Base-by-base conservation (phyloP, 345 rosid species). In the Cardamine occulta region DNA sequence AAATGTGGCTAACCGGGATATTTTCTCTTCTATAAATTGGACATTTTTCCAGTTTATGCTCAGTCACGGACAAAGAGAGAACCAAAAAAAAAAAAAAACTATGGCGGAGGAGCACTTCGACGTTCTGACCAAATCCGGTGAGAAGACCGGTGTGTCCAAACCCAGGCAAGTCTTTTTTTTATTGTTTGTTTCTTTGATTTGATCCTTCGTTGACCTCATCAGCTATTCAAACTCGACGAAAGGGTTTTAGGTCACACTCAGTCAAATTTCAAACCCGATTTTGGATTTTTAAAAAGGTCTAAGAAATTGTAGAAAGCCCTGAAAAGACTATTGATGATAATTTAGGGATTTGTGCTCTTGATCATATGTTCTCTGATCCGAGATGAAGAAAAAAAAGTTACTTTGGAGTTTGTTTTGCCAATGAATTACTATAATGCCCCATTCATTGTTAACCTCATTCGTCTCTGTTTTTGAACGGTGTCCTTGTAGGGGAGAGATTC, bases 61-160 rank as follows among this genome's bases (percentile, higher is more conserved):
- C 13, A 74, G 15, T 21, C 39, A 65, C 54, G 40, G 48, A 54
- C 0, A 19, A 0, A 1, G 5, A 55, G 4, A 55, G 39, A 60
- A 14, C 8, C 14, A 49, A 19, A 34, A 29, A 14, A 19, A 21
- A 69, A 1, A 42, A 28, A 64, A 39, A 29, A 73, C 26, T 19
- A 78, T 78, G 81, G 77, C 64, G 65, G 88, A 81, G 78, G 98
- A 93, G 74, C 68, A 79, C 78, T 63, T 93, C 55, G 98, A 90
- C 68, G 93, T 93, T 68, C 88, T 91, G 65, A 88, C 85, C 3
- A 79, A 80, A 69, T 76, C 90, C 62, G 93, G 94, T 26, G 52
- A 84, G 24, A 89, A 84, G 66, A 89, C 91, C 32, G 96, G 98
- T 70, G 54, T 81, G 31, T 64, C 90, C 69, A 91, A 91, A 74